phyloP scores from a whole-genome alignment of 2,329 filamentous ascomycete species.

The Exophiala viscosa region DNA sequence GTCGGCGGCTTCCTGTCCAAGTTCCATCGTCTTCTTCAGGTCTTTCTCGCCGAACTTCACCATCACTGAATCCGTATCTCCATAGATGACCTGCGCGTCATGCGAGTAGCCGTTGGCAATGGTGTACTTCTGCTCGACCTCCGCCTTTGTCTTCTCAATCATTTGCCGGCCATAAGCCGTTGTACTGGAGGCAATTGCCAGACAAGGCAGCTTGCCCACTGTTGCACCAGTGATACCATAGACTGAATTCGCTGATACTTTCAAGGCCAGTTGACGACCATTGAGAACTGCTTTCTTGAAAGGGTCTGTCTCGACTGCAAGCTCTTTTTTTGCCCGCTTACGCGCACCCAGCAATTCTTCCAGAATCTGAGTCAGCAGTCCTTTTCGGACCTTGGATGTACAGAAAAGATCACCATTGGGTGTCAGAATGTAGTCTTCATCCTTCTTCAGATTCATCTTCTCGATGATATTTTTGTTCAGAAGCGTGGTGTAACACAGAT shows the following conservation, averaged over 20 bases:
- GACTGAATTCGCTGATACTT: constrained; percentile 95
- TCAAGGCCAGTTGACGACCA: constrained; percentile 91
- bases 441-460: constrained; percentile 72
- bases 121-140: constrained; percentile 84
- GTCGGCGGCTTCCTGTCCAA: constrained; percentile 87
- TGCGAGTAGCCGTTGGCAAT: constrained; percentile 93
- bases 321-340: constrained; percentile 89
- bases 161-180: constrained; percentile 96
- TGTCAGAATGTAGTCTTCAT: constrained; percentile 93
- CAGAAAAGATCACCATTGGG: constrained; percentile 93
- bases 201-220: constrained; percentile 89
- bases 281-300: constrained; percentile 99
- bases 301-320: constrained; percentile 82
- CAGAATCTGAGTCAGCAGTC: constrained; percentile 87
- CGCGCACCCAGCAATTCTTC: constrained; percentile 87
- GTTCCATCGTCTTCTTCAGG: constrained; percentile 81
- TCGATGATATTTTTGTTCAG: constrained; percentile 75
- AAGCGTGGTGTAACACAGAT: constrained; percentile 94
- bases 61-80: constrained; percentile 99
- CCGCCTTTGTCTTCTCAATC: constrained; percentile 97
- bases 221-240: constrained; percentile 97
- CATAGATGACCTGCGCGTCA: constrained; percentile 95
- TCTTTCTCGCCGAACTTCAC: constrained; percentile 94
- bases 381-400: constrained; percentile 83
- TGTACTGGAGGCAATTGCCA: constrained; percentile 93